A percentile compares a stretch with the other conserved stretches of the same genome.
phyloP scores from a whole-genome alignment of 23 red algal genomes.

The Rhodosorus marinus region DNA sequence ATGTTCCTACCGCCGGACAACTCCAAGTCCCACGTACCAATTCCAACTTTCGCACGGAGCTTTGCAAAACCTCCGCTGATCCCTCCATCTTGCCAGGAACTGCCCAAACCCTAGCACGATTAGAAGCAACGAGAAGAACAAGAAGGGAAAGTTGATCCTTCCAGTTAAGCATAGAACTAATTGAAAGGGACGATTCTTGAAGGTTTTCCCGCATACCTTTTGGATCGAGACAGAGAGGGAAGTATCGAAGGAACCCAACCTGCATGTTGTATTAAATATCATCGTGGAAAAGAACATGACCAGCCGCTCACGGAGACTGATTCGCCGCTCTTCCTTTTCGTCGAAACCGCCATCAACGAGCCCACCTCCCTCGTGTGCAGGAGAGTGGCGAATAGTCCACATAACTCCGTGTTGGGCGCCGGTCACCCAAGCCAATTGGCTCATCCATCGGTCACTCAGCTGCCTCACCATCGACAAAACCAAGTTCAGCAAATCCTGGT shows the following conservation, averaged over 20 bases:
- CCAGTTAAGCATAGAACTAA: too few species aligned
- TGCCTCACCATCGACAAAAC: too few species aligned
- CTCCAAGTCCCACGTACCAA: not conserved
- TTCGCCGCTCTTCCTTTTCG: too few species aligned
- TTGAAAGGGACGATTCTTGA: too few species aligned
- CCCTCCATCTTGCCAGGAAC: not conserved
- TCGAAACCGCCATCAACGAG: not conserved
- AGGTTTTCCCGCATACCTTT: not conserved
- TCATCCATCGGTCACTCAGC: too few species aligned
- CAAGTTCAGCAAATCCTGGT: too few species aligned
- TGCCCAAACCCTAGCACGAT: not conserved
- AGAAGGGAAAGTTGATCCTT: not conserved
- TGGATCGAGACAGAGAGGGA: not conserved
- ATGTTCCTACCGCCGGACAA: not conserved
- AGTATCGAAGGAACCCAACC: not conserved
- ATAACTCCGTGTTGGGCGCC: not conserved
- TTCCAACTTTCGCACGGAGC: not conserved
- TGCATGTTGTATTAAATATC: not conserved
- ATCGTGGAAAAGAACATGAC: not conserved
- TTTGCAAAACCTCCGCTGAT: not conserved
- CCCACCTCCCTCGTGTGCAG: not conserved
- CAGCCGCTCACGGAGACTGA: not conserved
- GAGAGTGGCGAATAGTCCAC: not conserved
- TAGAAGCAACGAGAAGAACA: not conserved
- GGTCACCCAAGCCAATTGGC: not conserved